A percentile compares a stretch with the other conserved stretches of the same genome.
phyloP scores from a whole-genome alignment of 805 yeast species.

The Teunomyces stri region DNA sequence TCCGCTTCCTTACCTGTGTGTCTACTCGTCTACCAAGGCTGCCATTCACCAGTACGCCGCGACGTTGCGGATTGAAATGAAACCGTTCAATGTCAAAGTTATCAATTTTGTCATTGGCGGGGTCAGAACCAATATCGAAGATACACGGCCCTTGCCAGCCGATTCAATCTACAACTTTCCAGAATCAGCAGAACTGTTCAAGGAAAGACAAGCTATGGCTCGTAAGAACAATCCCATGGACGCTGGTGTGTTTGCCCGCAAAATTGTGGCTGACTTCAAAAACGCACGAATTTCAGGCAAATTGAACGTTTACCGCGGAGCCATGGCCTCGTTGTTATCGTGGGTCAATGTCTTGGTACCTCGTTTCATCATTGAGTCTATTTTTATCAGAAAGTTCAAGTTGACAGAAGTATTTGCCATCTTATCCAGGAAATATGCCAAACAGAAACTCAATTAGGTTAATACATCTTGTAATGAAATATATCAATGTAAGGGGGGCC shows the following conservation, averaged over 20 bases:
- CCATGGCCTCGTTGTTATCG: conserved; percentile 35
- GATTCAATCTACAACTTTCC: conserved; percentile 51
- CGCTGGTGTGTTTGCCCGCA: conserved; percentile 55
- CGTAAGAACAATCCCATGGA: conserved; percentile 56
- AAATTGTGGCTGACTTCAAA: conserved; percentile 52
- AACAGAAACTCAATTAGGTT: conserved; percentile 5
- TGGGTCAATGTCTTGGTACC: conserved; percentile 35
- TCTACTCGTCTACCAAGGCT: conserved; percentile 69
- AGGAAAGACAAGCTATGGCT: conserved; percentile 57
- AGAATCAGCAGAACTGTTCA: conserved; percentile 50
- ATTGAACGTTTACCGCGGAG: conserved; percentile 59
- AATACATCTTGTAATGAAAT: not conserved
- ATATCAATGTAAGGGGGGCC: not conserved
- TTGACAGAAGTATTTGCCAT: conserved; percentile 24
- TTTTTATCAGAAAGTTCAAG: conserved; percentile 35
- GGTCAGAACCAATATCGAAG: conserved; percentile 68
- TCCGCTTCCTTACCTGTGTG: conserved; percentile 69
- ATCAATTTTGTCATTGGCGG: conserved; percentile 74
- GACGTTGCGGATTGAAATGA: conserved; percentile 61
- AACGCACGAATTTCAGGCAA: conserved; percentile 28
- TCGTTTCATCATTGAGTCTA: conserved; percentile 43
- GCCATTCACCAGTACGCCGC: conserved; percentile 74
- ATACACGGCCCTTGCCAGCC: conserved; percentile 57
- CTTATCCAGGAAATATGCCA: conserved; percentile 20
- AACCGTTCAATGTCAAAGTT: conserved; percentile 70